Evolutionary conservation across 2,329 filamentous ascomycete genomes (phyloP).

Genomic region (Hymenoscyphus fraxineus): DNA sequence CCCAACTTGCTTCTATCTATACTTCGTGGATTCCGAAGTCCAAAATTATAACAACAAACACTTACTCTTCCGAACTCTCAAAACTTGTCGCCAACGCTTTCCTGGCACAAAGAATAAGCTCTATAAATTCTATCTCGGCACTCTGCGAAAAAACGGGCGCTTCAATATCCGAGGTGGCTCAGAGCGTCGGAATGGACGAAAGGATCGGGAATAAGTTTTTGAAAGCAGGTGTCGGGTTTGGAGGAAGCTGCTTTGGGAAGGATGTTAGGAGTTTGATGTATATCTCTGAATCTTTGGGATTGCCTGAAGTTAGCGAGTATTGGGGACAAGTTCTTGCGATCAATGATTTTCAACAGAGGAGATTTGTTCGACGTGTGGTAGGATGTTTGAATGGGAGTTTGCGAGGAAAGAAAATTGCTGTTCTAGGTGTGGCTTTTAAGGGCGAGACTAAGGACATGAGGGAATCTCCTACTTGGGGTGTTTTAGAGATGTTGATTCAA

Average conservation of each 20-base stretch:
- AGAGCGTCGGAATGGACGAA: conserved; percentile 63
- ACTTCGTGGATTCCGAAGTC: conserved; percentile 64
- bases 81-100: conserved; percentile 79
- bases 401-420: conserved; percentile 64
- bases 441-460: conserved; percentile 74
- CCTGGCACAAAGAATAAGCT: conserved; percentile 75
- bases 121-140: conserved; percentile 77
- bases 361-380: conserved; percentile 65
- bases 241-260: conserved; percentile 79
- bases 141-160: conserved; percentile 75
- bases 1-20: conserved; percentile 63
- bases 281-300: conserved; percentile 64
- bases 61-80: conserved; percentile 74
- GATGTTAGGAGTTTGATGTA: conserved; percentile 73
- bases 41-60: conserved; percentile 67
- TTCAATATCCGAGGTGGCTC: conserved; percentile 68
- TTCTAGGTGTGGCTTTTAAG: conserved; percentile 77
- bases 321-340: conserved; percentile 72
- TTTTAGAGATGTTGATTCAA: conserved; percentile 61
- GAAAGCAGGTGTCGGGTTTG: conserved; percentile 72
- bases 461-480: conserved; percentile 65
- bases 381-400: conserved; percentile 65
- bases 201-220: conserved; percentile 72
- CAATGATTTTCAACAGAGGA: conserved; percentile 70
- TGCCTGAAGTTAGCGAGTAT: conserved; percentile 70